Evolutionary conservation across 129 eudicot genomes (phyloP), one percentile per base, ranked within the genome.

Genomic region (Centella asiatica): DNA sequence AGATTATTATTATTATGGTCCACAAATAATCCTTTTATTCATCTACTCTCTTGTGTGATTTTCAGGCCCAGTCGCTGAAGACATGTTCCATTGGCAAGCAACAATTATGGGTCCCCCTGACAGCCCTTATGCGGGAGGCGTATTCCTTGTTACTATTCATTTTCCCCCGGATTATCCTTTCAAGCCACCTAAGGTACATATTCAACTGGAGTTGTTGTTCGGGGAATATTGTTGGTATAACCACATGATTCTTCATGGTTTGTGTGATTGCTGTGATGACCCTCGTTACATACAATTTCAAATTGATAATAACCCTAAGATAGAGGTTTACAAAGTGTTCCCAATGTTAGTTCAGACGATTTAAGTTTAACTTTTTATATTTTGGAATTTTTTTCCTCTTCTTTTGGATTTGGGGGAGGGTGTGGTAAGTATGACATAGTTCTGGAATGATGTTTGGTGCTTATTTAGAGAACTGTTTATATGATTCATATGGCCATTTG

Each of bases 51-150:
- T 40, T 56, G 48, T 53, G 24, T 40, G 8, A 12, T 56, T 65
- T 53, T 54, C 59, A 85, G 94, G 94, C 72, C 94, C 88, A 29
- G 94, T 85, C 64, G 94, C 88, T 27, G 94, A 85, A 70, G 88
- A 85, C 76, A 85, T 53, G 93, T 84, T 84, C 55, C 92, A 84
- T 58, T 83, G 89, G 89, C 90, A 83, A 80, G 90, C 90, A 47
- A 83, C 92, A 32, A 80, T 84, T 42, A 85, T 85, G 93, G 93
- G 93, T 60, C 93, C 93, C 54, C 74, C 93, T 11, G 87, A 85
- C 67, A 80, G 87, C 66, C 93, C 93, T 6, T 85, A 85, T 76
- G 65, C 90, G 45, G 90, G 90, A 37, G 90, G 90, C 56, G 90
- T 83, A 54, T 79, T 83, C 67, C 83, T 83, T 46, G 86, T 83